Evolutionary conservation across 1,284 basidiomycete genomes (phyloP).

Genomic region (Marasmius fiardii): DNA sequence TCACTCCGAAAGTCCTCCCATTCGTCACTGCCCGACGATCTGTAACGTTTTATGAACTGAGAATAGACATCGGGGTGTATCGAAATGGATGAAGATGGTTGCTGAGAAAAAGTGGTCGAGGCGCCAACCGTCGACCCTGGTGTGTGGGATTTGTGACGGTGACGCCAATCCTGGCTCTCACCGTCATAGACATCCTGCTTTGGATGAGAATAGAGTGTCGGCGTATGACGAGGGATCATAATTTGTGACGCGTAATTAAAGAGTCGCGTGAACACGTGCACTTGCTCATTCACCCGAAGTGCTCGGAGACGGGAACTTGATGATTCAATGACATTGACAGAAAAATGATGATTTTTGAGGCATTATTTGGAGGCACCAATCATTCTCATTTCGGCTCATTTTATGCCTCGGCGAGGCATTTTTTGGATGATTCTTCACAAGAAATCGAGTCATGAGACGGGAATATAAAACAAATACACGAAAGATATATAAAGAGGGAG

Average conservation of each 20-base stretch:
- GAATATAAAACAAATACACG: not conserved
- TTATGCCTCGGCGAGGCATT: no score
- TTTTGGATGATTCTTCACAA: no score
- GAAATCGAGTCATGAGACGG: not conserved
- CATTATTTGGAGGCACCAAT: no score
- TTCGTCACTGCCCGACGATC: slow-evolving; percentile 50
- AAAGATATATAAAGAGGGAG: not conserved
- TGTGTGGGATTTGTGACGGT: slow-evolving; percentile 26
- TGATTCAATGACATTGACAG: no score
- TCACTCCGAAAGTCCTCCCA: slow-evolving; percentile 62
- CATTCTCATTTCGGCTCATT: no score
- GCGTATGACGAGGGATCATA: slow-evolving; percentile 48
- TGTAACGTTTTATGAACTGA: slow-evolving; percentile 73
- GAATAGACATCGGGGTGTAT: slow-evolving; percentile 70
- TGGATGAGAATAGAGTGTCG: slow-evolving; percentile 63
- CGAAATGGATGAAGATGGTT: slow-evolving; percentile 23
- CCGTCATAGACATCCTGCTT: slow-evolving; percentile 50
- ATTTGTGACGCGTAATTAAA: not conserved
- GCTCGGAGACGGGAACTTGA: no score
- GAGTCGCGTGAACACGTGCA: no score
- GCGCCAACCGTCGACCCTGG: slow-evolving; percentile 21
- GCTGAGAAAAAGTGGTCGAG: slow-evolving; percentile 2
- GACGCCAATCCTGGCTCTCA: slow-evolving; percentile 39
- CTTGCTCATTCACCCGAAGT: no score
- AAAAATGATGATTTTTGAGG: no score